Evolutionary conservation across 176 grass and related monocot genomes (phyloP).

Genomic region (Cocos nucifera): DNA sequence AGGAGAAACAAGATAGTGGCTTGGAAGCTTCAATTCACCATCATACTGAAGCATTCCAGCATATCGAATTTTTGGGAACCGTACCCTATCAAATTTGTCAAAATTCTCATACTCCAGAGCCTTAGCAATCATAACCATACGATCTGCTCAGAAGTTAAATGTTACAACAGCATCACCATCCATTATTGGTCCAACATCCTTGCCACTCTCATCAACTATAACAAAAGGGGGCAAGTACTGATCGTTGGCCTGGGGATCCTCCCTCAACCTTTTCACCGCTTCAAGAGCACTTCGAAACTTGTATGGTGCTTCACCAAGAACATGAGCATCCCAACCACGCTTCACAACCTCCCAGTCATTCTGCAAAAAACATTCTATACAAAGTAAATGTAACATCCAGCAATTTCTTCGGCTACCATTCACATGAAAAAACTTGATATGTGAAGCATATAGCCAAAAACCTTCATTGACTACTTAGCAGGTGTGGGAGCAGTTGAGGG

Average conservation of each 20-base stretch:
- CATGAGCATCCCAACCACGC: slow-evolving; percentile 96
- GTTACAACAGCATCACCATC: slow-evolving; percentile 98
- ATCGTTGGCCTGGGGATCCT: slow-evolving; percentile 51
- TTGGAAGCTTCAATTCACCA: slow-evolving; percentile 82
- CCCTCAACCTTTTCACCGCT: slow-evolving; percentile 85
- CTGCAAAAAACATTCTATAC: slow-evolving; percentile 22
- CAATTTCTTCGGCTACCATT: no score
- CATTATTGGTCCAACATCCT: slow-evolving; percentile 71
- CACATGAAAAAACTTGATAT: no score
- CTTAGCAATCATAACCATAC: slow-evolving; percentile 94
- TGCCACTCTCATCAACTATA: slow-evolving; percentile 80
- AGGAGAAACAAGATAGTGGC: slow-evolving; percentile 69
- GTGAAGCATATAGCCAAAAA: no score
- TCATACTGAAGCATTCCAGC: slow-evolving; percentile 98
- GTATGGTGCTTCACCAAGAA: slow-evolving; percentile 92
- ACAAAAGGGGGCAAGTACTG: slow-evolving; percentile 93
- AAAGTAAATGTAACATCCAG: neutral
- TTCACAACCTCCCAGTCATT: slow-evolving; percentile 97
- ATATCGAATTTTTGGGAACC: slow-evolving; percentile 75
- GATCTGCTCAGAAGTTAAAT: slow-evolving; percentile 91
- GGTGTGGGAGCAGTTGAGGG: no score
- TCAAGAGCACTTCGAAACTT: slow-evolving; percentile 75
- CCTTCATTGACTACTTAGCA: no score
- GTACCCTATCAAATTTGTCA: slow-evolving; percentile 84
- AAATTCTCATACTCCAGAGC: slow-evolving; percentile 84